phyloP scores from a whole-genome alignment of 2,329 filamentous ascomycete genomes.

The Venturia pyrina region DNA sequence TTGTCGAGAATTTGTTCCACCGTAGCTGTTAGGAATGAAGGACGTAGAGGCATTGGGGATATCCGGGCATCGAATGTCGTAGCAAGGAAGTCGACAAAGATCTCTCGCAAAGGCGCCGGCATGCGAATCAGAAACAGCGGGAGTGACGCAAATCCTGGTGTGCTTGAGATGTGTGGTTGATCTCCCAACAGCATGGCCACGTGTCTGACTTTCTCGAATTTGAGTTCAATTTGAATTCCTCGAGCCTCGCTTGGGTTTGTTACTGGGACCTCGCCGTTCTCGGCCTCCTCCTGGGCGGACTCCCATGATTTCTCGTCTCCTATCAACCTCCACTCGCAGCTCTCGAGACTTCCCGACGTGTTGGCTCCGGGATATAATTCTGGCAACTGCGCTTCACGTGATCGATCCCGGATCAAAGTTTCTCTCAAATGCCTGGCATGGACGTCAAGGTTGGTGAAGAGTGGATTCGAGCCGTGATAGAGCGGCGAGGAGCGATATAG shows the following conservation, averaged over 20 bases:
- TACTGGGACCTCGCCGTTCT: constrained; percentile 16
- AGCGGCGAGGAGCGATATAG: constrained; percentile 45
- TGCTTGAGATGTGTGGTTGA: constrained; percentile 20
- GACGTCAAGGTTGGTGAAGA: constrained; percentile 30
- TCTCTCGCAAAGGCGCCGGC: constrained; percentile 38
- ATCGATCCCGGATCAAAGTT: constrained; percentile 28
- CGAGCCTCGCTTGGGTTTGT: constrained; percentile 17
- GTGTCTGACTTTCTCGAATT: constrained; percentile 40
- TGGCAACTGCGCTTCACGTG: constrained; percentile 34
- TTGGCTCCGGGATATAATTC: constrained; percentile 19
- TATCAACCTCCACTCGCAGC: constrained; percentile 36
- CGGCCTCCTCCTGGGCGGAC: constrained; percentile 20
- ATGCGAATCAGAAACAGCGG: constrained; percentile 42
- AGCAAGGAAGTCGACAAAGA: constrained; percentile 38
- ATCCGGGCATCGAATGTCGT: constrained; percentile 38
- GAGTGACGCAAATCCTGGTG: constrained; percentile 33
- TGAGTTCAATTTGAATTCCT: constrained; percentile 39
- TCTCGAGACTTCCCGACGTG: constrained; percentile 31
- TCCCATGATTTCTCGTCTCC: constrained; percentile 32
- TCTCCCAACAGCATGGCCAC: constrained; percentile 40
- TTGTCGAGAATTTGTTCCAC: constrained; percentile 9
- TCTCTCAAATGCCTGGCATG: constrained; percentile 32
- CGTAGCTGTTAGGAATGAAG: constrained; percentile 10
- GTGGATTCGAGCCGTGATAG: constrained; percentile 31
- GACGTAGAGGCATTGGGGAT: constrained; percentile 11